phyloP scores from a whole-genome alignment of 495 filamentous ascomycete genomes.

The Neurospora sp. region DNA sequence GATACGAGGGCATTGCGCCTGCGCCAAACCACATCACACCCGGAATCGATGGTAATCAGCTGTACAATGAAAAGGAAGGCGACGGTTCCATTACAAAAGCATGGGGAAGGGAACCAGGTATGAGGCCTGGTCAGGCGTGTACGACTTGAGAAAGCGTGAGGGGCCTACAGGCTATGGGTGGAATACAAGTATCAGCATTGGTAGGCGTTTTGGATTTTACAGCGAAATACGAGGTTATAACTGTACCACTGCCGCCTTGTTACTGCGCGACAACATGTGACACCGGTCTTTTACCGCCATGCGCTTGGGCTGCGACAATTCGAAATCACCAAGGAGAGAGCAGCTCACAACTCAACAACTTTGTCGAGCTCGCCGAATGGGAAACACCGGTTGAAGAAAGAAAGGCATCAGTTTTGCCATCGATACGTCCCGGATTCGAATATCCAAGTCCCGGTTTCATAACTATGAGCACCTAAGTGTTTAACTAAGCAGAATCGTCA shows the following conservation, averaged over 20 bases:
- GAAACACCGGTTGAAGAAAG: background rate
- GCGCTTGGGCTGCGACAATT: background rate
- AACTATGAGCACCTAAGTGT: background rate
- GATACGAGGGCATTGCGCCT: background rate
- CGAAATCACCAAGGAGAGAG: background rate
- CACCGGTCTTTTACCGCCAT: background rate
- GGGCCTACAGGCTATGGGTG: background rate
- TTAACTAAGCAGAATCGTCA: background rate
- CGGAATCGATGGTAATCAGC: background rate
- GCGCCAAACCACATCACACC: background rate
- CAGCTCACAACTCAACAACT: background rate
- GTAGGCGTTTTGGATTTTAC: background rate
- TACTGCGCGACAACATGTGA: background rate
- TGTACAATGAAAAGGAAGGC: background rate
- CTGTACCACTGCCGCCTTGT: background rate
- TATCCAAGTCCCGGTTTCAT: background rate
- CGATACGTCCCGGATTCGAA: background rate
- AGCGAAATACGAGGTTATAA: background rate
- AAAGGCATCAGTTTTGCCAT: background rate
- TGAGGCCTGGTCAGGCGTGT: background rate
- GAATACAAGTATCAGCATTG: background rate
- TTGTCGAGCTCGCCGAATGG: background rate
- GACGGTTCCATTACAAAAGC: background rate
- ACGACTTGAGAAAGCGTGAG: background rate
- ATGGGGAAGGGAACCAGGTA: background rate